A percentile compares a stretch with the other conserved stretches of the same genome.
Evolutionary conservation across 805 yeast species (phyloP).

Genomic region (Candida stauntonica): DNA sequence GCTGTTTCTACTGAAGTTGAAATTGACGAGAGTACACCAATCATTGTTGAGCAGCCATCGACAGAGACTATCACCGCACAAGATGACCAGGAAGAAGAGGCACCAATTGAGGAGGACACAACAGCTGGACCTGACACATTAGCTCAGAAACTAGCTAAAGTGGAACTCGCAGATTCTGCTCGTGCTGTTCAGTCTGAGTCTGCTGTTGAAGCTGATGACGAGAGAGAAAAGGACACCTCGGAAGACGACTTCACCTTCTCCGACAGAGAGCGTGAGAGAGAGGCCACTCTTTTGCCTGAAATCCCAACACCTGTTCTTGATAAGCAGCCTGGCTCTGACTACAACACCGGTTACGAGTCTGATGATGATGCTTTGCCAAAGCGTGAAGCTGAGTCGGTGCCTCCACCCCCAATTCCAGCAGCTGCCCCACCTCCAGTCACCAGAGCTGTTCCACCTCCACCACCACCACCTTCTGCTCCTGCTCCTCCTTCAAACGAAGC

Average conservation of each 20-base stretch:
- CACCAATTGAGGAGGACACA: conserved; percentile 1
- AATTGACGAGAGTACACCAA: background rate
- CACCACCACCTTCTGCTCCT: conserved; percentile 1
- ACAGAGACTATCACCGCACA: background rate
- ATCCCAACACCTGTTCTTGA: conserved; percentile 9
- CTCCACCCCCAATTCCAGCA: background rate
- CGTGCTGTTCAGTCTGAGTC: conserved; percentile 20
- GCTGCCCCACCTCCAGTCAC: conserved; percentile 14
- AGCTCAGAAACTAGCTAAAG: conserved; percentile 16
- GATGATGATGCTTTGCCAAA: conserved; percentile 45
- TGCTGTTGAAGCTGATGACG: conserved; percentile 30
- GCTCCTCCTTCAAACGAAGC: background rate
- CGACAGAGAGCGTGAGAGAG: conserved; percentile 22
- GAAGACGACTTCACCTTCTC: conserved; percentile 23
- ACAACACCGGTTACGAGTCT: conserved; percentile 64
- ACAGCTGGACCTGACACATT: conserved; percentile 12
- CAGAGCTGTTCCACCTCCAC: conserved; percentile 15
- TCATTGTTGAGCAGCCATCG: background rate
- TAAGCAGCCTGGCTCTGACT: conserved; percentile 25
- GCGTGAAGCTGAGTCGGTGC: background rate
- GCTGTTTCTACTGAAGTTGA: conserved; percentile 12
- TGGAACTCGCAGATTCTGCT: conserved; percentile 12
- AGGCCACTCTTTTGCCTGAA: conserved; percentile 8
- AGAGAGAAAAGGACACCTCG: conserved; percentile 24
- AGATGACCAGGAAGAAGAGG: background rate